phyloP scores from a whole-genome alignment of 2,329 filamentous ascomycete genomes.

The Venturia nashicola region DNA sequence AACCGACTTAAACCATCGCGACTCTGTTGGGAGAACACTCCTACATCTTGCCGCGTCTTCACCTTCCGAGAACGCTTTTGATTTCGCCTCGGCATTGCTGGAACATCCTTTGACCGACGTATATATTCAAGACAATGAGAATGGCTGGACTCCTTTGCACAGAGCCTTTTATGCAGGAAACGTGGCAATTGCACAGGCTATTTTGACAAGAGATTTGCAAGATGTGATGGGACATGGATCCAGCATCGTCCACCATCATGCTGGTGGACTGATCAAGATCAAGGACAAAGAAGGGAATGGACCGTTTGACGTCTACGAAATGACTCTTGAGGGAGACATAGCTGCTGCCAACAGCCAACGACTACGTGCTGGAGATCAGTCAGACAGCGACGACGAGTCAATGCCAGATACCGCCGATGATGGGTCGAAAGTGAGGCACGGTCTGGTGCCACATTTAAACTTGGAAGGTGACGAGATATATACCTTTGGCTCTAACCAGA shows the following conservation, averaged over 20 bases:
- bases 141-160: slow-evolving; percentile 91
- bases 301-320: slow-evolving; percentile 83
- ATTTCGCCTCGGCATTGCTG: slow-evolving; percentile 68
- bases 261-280: slow-evolving; percentile 74
- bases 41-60: slow-evolving; percentile 77
- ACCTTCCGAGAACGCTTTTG: slow-evolving; percentile 51
- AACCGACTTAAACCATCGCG: slow-evolving; percentile 72
- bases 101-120: slow-evolving; percentile 75
- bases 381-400: slow-evolving; percentile 11
- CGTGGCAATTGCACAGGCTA: slow-evolving; percentile 67
- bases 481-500: slow-evolving; percentile 93
- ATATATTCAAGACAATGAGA: slow-evolving; percentile 78
- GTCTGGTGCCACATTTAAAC: slow-evolving; percentile 20
- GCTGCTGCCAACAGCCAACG: not conserved
- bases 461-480: slow-evolving; percentile 73
- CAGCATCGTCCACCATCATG: slow-evolving; percentile 45
- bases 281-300: slow-evolving; percentile 94
- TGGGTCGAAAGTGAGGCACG: slow-evolving; percentile 9
- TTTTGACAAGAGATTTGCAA: slow-evolving; percentile 65
- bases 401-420: slow-evolving; percentile 8
- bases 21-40: slow-evolving; percentile 69
- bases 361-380: slow-evolving; percentile 10
- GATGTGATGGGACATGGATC: slow-evolving; percentile 51
- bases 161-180: slow-evolving; percentile 85
- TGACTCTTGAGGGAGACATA: slow-evolving; percentile 36